Evolutionary conservation across 305 asterid species (phyloP), one percentile per base, ranked within the genome.

Genomic region (Salvia sclarea): DNA sequence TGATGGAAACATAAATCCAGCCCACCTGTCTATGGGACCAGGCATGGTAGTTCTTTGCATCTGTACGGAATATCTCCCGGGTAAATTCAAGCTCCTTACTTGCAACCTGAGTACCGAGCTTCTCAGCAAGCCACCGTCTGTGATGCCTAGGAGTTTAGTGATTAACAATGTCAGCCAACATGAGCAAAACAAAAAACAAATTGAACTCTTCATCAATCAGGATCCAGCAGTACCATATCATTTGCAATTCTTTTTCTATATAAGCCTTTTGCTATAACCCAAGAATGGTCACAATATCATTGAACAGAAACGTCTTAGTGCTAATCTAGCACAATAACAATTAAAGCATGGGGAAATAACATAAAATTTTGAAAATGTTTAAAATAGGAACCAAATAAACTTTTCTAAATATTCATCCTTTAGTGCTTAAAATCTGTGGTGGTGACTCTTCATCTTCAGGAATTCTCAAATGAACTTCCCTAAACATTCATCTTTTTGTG

Each of bases 11-110:
- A 67, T 25, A 56, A 52, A 63, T 58, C 14, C 44, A 63, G 60
- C 81, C 55, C 9, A 93, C 98, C 96, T 93, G 99, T 81, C 99
- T 84, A 78, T 94, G 97, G 64, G 96, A 91, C 99, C 99, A 94
- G 24, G 97, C 95, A 71, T 91, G 99, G 84, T 94, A 94, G 75
- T 94, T 71, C 79, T 94, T 94, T 70, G 99, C 93, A 86, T 94
- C 99, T 58, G 65, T 73, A 44, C 75, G 40, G 71, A 94, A 87
- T 50, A 87, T 80, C 78, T 77, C 83, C 78, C 72, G 82, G 3
- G 96, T 89, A 75, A 86, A 87, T 73, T 91, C 90, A 53, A 89
- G 95, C 81, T 94, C 99, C 76, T 71, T 80, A 48, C 37, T 68
- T 38, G 76, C 71, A 72, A 82, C 79, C 58, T 58, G 76, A 30